These are phyloP conservation scores for Malassezia brasiliensis DNA, from an alignment of 1,284 basidiomycete species.

Conservation along the genomic window DNA sequence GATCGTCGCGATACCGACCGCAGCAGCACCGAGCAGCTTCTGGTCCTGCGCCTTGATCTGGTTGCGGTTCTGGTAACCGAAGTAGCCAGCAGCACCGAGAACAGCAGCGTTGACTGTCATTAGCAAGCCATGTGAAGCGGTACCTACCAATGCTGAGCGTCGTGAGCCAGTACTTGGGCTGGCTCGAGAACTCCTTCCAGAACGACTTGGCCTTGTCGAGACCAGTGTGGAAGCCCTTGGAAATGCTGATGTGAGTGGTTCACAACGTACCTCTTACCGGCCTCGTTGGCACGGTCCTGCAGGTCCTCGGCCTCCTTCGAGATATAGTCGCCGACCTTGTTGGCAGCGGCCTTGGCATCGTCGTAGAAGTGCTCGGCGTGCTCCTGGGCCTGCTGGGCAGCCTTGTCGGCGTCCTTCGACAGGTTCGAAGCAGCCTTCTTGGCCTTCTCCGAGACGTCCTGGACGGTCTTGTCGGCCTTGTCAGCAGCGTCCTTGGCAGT, in stretches of 20 bases:
- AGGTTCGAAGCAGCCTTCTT: constrained; percentile 13
- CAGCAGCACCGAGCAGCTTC: constrained; percentile 29
- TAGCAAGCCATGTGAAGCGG: background rate
- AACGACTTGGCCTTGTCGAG: constrained; percentile 22
- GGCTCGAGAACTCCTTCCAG: constrained; percentile 34
- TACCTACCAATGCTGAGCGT: constrained; percentile 30
- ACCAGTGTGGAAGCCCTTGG: constrained; percentile 15
- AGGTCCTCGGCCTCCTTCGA: constrained; percentile 27
- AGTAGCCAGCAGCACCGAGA: constrained; percentile 39
- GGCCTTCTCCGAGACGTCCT: constrained; percentile 22
- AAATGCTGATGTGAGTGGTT: constrained; percentile 9
- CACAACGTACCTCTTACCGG: constrained; percentile 28
- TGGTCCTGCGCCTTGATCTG: constrained; percentile 33
- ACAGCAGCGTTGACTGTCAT: constrained; percentile 31
- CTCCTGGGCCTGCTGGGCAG: background rate
- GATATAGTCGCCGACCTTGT: constrained; percentile 16
- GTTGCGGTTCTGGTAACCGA: constrained; percentile 41
- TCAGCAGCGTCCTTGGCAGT: constrained; percentile 21
- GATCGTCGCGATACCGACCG: constrained; percentile 33
- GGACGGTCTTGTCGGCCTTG: constrained; percentile 24
- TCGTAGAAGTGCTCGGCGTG: constrained; percentile 17
- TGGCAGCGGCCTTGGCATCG: constrained; percentile 17
- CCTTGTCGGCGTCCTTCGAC: constrained; percentile 1
- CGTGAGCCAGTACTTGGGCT: constrained; percentile 42
- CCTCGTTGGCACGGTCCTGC: constrained; percentile 28